These are phyloP conservation scores for Dendrocalamus sinicus DNA, from an alignment of 176 grass and related monocot genomes.

Conservation along the genomic window DNA sequence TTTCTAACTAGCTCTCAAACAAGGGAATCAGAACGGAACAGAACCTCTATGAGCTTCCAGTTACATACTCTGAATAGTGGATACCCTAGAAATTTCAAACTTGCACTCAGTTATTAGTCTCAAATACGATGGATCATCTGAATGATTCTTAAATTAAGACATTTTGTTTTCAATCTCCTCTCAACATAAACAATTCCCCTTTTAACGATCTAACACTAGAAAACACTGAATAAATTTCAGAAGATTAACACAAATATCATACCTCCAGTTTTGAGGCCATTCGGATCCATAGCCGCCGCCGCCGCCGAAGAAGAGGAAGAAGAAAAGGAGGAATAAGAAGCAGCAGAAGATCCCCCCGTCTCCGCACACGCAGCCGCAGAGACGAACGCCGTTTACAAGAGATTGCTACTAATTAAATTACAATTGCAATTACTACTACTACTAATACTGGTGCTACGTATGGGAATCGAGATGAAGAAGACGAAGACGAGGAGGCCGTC, in stretches of 20 bases:
- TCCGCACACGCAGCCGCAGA: background rate
- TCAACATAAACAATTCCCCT: background rate
- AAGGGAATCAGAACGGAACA: background rate
- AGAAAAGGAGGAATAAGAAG: background rate
- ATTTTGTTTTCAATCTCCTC: background rate
- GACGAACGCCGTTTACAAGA: constrained; percentile 39
- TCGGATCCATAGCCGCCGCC: constrained; percentile 48
- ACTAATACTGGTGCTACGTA: constrained; percentile 34
- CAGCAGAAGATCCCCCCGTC: background rate
- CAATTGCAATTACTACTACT: constrained; percentile 30
- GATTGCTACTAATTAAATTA: constrained; percentile 38
- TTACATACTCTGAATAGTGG: too few species aligned
- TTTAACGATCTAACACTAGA: background rate
- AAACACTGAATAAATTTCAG: background rate
- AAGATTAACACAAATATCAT: background rate
- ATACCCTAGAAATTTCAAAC: background rate
- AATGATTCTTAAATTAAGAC: background rate
- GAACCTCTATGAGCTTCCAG: background rate
- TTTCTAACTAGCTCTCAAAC: background rate
- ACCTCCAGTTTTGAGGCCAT: constrained; percentile 65
- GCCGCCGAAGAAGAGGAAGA: background rate
- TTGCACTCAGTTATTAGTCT: background rate
- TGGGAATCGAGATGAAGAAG: constrained; percentile 71
- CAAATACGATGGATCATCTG: background rate
- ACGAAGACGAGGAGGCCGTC: constrained; percentile 72